phyloP scores from a whole-genome alignment of 1,284 basidiomycete species.

The Trichosporon ovoides region DNA sequence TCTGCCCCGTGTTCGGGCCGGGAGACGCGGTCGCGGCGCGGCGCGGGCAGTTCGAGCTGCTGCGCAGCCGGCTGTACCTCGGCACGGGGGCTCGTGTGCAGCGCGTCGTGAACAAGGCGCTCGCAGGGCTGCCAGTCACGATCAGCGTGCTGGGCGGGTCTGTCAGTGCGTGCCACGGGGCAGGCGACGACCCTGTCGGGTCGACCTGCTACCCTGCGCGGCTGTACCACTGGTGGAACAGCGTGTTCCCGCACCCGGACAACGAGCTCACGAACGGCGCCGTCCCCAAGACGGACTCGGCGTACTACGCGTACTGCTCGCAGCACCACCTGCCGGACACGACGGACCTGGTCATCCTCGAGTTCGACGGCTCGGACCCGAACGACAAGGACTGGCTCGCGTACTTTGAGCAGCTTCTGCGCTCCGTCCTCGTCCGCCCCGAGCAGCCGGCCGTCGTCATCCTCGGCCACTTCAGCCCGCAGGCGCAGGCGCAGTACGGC shows the following conservation, averaged over 20 bases:
- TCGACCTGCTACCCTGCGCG: conserved; percentile 78
- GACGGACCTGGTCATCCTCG: conserved; percentile 86
- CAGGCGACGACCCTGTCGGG: conserved; percentile 83
- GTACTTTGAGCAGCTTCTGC: conserved; percentile 83
- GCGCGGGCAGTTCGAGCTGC: conserved; percentile 69
- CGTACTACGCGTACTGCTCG: conserved; percentile 88
- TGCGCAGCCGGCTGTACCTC: conserved; percentile 69
- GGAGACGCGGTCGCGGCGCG: conserved; percentile 69
- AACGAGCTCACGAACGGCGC: conserved; percentile 94
- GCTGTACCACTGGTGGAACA: conserved; percentile 94
- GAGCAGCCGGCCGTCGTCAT: conserved; percentile 84
- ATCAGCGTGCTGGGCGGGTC: conserved; percentile 87
- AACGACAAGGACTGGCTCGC: conserved; percentile 66
- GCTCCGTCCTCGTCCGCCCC: conserved; percentile 77
- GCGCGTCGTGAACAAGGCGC: conserved; percentile 73
- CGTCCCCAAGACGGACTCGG: conserved; percentile 76
- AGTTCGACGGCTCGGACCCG: conserved; percentile 82
- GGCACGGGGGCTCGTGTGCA: conserved; percentile 81
- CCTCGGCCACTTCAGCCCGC: conserved; percentile 84
- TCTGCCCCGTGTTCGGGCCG: conserved; percentile 81
- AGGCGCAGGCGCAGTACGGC: conserved; percentile 68
- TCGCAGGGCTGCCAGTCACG: conserved; percentile 79
- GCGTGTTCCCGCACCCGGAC: conserved; percentile 85
- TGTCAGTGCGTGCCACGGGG: conserved; percentile 89
- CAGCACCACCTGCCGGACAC: conserved; percentile 84